Evolutionary conservation across 352 stramenopile species (phyloP).

Genomic region (Globisporangium heterothallicum): DNA sequence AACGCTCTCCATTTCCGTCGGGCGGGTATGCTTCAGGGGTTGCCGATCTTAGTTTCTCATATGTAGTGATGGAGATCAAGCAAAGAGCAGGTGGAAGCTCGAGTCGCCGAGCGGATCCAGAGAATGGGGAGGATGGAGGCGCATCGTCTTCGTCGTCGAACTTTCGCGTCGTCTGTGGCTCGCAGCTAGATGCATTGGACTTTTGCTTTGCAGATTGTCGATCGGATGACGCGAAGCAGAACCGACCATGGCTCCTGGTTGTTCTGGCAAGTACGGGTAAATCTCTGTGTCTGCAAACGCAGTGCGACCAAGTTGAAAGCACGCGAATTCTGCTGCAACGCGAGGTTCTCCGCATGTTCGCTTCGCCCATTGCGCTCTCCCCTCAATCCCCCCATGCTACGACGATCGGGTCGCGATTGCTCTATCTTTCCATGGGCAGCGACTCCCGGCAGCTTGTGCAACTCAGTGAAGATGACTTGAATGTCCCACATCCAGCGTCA

Average conservation of each 20-base stretch:
- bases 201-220: slow-evolving; percentile 32
- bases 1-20: background rate
- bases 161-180: slow-evolving; percentile 19
- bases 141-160: background rate
- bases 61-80: slow-evolving; percentile 42
- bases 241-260: slow-evolving; percentile 31
- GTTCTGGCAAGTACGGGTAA: slow-evolving; percentile 49
- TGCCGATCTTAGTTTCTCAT: slow-evolving; percentile 26
- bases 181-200: slow-evolving; percentile 53
- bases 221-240: slow-evolving; percentile 9
- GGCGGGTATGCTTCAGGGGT: background rate
- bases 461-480: slow-evolving; percentile 49
- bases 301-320: slow-evolving; percentile 31
- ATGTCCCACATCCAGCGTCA: slow-evolving; percentile 14
- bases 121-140: slow-evolving; percentile 12
- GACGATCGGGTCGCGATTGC: slow-evolving; percentile 31
- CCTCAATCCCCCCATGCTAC: slow-evolving; percentile 21
- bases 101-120: background rate
- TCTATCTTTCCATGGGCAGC: slow-evolving; percentile 28
- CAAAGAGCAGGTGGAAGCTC: slow-evolving; percentile 6
- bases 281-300: slow-evolving; percentile 39
- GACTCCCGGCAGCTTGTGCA: slow-evolving; percentile 23
- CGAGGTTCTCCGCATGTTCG: slow-evolving; percentile 44
- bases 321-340: slow-evolving; percentile 31
- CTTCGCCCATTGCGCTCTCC: slow-evolving; percentile 35